A percentile compares a stretch with the other conserved stretches of the same genome.
These are phyloP conservation scores for Pisolithus tinctorius DNA, from an alignment of 768 basidiomycete species.

Conservation along the genomic window DNA sequence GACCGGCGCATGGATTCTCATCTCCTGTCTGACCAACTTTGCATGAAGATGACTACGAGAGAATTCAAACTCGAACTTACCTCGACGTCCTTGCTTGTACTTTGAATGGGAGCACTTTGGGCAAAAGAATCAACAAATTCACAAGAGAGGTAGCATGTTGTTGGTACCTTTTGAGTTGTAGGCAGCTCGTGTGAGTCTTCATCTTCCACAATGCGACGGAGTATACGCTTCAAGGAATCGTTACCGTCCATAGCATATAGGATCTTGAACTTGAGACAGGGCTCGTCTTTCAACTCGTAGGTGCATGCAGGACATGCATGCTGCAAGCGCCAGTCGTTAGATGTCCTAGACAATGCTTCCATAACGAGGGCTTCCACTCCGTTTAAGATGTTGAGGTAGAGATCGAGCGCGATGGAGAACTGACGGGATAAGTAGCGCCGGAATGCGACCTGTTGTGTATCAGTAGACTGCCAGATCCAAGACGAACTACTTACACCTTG, in stretches of 20 bases:
- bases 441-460: background rate
- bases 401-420: conserved; percentile 20
- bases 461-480: background rate
- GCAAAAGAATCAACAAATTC: background rate
- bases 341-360: background rate
- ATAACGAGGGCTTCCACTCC: no score
- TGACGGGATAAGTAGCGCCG: conserved; percentile 9
- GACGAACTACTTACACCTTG: conserved; percentile 3
- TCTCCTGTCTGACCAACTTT: no score
- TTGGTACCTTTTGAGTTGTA: no score
- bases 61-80: no score
- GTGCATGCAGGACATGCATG: conserved; percentile 7
- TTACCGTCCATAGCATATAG: conserved; percentile 9
- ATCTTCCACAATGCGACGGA: no score
- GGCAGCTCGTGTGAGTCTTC: no score
- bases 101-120: no score
- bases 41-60: no score
- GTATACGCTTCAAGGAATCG: conserved; percentile 1
- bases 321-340: conserved; percentile 7
- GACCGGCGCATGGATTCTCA: background rate
- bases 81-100: no score
- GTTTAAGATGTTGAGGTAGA: conserved; percentile 17
- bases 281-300: background rate
- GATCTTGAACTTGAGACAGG: conserved; percentile 1
- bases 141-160: background rate